Evolutionary conservation across 139 green algal species (phyloP), one percentile per base, ranked within the genome.

Genomic region (Coelastrella sp.): DNA sequence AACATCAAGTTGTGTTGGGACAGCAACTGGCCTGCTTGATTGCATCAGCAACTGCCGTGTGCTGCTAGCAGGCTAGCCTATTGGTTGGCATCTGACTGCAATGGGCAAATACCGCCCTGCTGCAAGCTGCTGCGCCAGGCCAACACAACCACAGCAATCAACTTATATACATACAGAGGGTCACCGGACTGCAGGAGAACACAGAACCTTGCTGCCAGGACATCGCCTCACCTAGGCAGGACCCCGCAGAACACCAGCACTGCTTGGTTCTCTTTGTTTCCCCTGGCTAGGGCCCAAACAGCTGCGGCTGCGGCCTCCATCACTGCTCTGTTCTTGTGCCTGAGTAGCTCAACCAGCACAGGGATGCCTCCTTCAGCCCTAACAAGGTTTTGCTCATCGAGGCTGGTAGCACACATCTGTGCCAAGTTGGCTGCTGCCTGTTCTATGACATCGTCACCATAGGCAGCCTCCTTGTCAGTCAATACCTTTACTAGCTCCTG

Each of bases 301-400:
- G 81, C 81, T n/a, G 60, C 81, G n/a, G 60, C 81, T 47, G 81
- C 81, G 14, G 75, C 5, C 81, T 76, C 47, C 22, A 76, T 59
- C 60, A 59, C 60, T 3, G 58, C 81, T 32, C 11, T 76, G 8
- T 54, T 60, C 14, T 23, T 19, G 0, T 23, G 13, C 47, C 60
- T n/a, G 60, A 86, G 81, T 22, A 86, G 54, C n/a, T 74, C 61
- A 10, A n/a, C n/a, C 11, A 86, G 60, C 3, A 47, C n/a, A 23
- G 56, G 60, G 19, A 75, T 68, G 19, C 60, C 81, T 5, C 47
- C 22, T 59, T 23, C 59, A 20, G 59, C 20, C n/a, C 68, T 22
- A 11, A 76, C 71, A 20, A 57, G 22, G 81, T 56, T 16, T 20
- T 16, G 81, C 23, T 76, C 54, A 23, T 66, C 81, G 58, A 19